Evolutionary conservation across 257 asterid species (phyloP), one percentile per base, ranked within the genome.

Genomic region (Scutellaria galericulata): DNA sequence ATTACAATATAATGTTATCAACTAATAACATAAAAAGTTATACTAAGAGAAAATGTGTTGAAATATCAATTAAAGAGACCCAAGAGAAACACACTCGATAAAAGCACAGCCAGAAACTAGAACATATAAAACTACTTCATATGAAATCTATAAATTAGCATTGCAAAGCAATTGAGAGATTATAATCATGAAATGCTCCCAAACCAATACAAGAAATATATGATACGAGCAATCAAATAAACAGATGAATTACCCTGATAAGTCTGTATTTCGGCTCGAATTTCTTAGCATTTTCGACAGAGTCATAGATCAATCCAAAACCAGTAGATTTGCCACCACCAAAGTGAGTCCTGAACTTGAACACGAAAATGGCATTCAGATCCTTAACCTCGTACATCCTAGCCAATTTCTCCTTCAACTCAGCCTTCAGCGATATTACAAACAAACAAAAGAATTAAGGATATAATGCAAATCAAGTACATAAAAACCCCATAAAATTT

Each of bases 261-360:
- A 92, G 94, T 57, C 98, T 83, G 83, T 92, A 90, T 78, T 90
- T 92, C 0, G 94, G 98, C 79, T 92, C 97, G n/a, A 48, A 92
- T 64, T 90, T 92, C 91, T 90, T 88, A 0, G 96, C 96, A 77
- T 77, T 89, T 62, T 89, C 92, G 0, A 87, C 92, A 0, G 96
- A 83, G 79, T 90, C 96, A 39, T 90, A 92, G 62, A 92, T 90
- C 91, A 89, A 80, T 44, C 96, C 96, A 78, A 89, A 89, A 37
- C 91, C 96, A 59, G 96, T 89, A 1, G 93, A 87, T 76, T 89
- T 89, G 51, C 96, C 96, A 59, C 96, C 96, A 77, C 96, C 96
- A 74, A 89, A 89, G 80, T 89, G 96, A 8, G 96, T 89, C 77
- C 93, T 77, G 82, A 89, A 87, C 75, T 89, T 89, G 78, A 89